These are phyloP conservation scores for Aleurites moluccanus DNA, from an alignment of 441 rosid species.

Conservation along the genomic window DNA sequence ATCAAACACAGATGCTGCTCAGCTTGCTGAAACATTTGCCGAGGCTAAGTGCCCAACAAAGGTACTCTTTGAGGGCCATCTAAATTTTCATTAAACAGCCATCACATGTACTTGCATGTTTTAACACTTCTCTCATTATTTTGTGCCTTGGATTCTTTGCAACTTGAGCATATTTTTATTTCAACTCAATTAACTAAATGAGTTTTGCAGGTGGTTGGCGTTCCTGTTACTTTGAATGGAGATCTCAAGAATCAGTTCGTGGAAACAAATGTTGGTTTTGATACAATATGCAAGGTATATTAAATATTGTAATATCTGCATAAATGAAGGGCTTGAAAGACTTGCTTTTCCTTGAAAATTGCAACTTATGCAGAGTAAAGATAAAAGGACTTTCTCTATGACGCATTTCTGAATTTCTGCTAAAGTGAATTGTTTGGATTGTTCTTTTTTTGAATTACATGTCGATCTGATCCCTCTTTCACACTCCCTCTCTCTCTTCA, in stretches of 20 bases:
- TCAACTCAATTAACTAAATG: slow-evolving; percentile 1
- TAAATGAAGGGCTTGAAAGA: background rate
- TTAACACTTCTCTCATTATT: background rate
- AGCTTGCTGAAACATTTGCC: slow-evolving; percentile 96
- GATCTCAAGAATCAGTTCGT: slow-evolving; percentile 98
- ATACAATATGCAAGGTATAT: slow-evolving; percentile 97
- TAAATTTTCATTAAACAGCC: background rate
- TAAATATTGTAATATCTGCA: background rate
- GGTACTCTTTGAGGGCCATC: slow-evolving; percentile 37
- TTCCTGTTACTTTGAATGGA: slow-evolving; percentile 96
- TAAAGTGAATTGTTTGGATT: background rate
- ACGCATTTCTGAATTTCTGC: background rate
- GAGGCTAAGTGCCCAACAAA: slow-evolving; percentile 88
- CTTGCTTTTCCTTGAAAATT: background rate
- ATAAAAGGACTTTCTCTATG: background rate
- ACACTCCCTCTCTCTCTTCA: background rate
- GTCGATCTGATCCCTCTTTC: background rate
- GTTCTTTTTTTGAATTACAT: background rate
- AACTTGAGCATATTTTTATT: slow-evolving; percentile 1
- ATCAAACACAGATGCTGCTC: slow-evolving; percentile 99
- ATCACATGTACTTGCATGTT: background rate
- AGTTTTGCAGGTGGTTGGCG: slow-evolving; percentile 78
- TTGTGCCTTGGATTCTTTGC: background rate
- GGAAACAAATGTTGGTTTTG: slow-evolving; percentile 96
- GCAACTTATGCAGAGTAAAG: background rate